These are phyloP conservation scores for Tetrapisispora iriomotensis DNA, from an alignment of 805 yeast species.

Conservation along the genomic window DNA sequence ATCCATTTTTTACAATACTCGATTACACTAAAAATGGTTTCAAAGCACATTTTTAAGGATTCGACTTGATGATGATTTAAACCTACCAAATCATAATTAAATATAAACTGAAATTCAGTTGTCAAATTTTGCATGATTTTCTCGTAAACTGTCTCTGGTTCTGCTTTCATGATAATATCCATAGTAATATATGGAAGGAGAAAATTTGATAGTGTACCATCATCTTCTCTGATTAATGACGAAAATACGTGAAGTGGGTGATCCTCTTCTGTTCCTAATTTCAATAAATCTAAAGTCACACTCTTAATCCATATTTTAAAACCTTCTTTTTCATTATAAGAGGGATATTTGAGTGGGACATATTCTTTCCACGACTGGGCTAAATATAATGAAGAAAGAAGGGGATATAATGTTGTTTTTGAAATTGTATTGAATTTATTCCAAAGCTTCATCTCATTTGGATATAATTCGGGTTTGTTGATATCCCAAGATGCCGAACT, in stretches of 20 bases:
- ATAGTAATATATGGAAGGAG: slow-evolving; percentile 69
- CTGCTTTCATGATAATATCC: slow-evolving; percentile 46
- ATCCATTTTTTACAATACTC: slow-evolving; percentile 81
- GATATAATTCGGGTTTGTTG: slow-evolving; percentile 16
- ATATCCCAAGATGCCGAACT: slow-evolving; percentile 29
- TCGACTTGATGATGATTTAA: slow-evolving; percentile 49
- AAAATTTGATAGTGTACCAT: slow-evolving; percentile 55
- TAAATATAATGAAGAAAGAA: slow-evolving; percentile 59
- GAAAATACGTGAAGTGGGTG: slow-evolving; percentile 55
- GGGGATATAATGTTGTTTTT: slow-evolving; percentile 64
- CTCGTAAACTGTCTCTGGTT: slow-evolving; percentile 32
- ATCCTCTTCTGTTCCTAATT: slow-evolving; percentile 24
- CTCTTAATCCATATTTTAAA: slow-evolving; percentile 65
- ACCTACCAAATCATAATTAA: slow-evolving; percentile 37
- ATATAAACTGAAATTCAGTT: slow-evolving; percentile 50
- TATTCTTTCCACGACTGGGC: slow-evolving; percentile 44
- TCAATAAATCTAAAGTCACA: slow-evolving; percentile 58
- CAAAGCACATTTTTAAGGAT: slow-evolving; percentile 53
- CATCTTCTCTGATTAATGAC: slow-evolving; percentile 56
- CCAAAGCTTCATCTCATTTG: slow-evolving; percentile 41
- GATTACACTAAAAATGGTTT: slow-evolving; percentile 63
- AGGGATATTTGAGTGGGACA: slow-evolving; percentile 49
- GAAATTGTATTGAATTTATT: slow-evolving; percentile 52
- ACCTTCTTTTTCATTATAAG: slow-evolving; percentile 44
- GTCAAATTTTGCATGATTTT: slow-evolving; percentile 37